Evolutionary conservation across 192 early-diverging fungal genomes (phyloP).

Genomic region (Coemansia sp.): DNA sequence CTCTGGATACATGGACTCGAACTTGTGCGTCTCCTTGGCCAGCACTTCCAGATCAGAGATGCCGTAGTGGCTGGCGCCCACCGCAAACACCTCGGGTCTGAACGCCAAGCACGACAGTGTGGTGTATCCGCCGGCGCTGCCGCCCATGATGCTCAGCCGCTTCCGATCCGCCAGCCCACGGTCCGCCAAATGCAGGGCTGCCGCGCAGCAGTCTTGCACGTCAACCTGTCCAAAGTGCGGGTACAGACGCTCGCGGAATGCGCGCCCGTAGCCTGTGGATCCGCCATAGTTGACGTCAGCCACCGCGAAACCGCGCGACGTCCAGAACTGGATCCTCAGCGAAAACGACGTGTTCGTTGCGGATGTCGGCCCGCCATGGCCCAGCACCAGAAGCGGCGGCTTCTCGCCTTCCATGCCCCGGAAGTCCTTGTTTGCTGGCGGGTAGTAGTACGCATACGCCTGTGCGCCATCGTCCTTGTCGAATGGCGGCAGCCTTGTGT

Average conservation of each 20-base stretch:
- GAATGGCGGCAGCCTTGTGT: constrained; percentile 52
- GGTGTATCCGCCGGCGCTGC: constrained; percentile 70
- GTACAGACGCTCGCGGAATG: constrained; percentile 69
- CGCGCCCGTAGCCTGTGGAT: constrained; percentile 70
- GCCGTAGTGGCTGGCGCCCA: constrained; percentile 68
- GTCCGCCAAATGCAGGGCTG: constrained; percentile 61
- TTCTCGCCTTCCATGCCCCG: constrained; percentile 51
- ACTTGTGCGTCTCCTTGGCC: constrained; percentile 78
- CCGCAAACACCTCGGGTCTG: constrained; percentile 68
- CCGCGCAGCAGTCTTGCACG: constrained; percentile 73
- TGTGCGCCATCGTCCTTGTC: constrained; percentile 7
- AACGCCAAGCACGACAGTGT: constrained; percentile 66
- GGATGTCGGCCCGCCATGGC: constrained; percentile 73
- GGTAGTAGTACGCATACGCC: constrained; percentile 62
- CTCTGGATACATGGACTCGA: constrained; percentile 65
- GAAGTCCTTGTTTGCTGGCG: constrained; percentile 63
- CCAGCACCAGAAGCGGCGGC: constrained; percentile 68
- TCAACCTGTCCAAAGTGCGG: constrained; percentile 74
- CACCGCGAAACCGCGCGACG: constrained; percentile 71
- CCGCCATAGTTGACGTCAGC: constrained; percentile 81
- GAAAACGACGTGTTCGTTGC: constrained; percentile 42
- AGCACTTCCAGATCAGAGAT: constrained; percentile 68
- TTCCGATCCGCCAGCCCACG: constrained; percentile 59
- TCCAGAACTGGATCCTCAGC: constrained; percentile 68
- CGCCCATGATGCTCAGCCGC: constrained; percentile 66